Evolutionary conservation across 495 filamentous ascomycete species (phyloP), one percentile per base, ranked within the genome.

Genomic region (Neurospora sp.): DNA sequence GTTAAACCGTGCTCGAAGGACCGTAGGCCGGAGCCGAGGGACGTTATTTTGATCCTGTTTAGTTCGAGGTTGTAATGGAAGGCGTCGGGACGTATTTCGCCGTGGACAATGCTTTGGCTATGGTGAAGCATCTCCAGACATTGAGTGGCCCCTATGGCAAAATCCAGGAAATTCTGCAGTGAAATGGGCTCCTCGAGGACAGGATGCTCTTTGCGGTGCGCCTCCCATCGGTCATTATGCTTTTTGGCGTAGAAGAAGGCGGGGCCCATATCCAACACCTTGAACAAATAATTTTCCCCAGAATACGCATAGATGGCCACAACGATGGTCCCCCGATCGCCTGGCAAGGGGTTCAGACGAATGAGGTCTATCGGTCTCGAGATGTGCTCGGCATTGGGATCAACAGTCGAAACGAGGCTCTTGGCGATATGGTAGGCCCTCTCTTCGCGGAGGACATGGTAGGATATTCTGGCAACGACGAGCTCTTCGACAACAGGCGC

Each of bases 1-100:
- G 90, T 92, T 46, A 97, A 84, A 20, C 93, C 92, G 83, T 96
- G 91, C 82, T 97, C 94, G 77, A 97, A 96, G 5, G 93, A 92
- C 71, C 93, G 85, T 14, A 93, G 85, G 6, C 94, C 94, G 42
- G 93, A 94, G 37, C 94, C 94, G 77, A 94, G 93, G 69, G 93
- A 93, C 70, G 92, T 88, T 62, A 97, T 84, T 80, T 91, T 94
- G 71, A 97, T 93, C 40, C 84, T 79, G 31, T 90, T 88, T 9
- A 86, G 87, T 66, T 93, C 88, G 8, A 85, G 78, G 77, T 90
- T 90, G 82, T 91, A 95, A 77, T 96, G 93, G 79, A 97, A 97
- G 0, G 94, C 92, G 82, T 97, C 94, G 0, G 89, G 91, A 31
- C 94, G 87, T 49, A 97, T 88, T 80, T 97, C 94, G 70, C 94